Percentiles rank a stretch among this genome's conserved stretches.
These are phyloP conservation scores for Chlorokybus atmophyticus DNA, from an alignment of 139 green algal genomes.

Conservation along the genomic window DNA sequence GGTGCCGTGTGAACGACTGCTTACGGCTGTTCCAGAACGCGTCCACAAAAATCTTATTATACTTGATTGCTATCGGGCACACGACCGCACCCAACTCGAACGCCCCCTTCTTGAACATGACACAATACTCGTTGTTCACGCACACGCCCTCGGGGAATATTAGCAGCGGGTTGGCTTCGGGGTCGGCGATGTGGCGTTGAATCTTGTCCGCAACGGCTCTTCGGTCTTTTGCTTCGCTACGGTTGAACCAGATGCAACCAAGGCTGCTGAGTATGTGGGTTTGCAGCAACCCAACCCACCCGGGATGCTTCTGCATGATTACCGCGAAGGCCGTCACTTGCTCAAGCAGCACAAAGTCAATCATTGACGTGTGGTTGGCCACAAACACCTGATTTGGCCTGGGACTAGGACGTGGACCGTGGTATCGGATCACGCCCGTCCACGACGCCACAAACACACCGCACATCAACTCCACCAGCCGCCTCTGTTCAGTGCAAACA, in stretches of 20 bases:
- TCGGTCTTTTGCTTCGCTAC: constrained; percentile 81
- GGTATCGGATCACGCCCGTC: constrained; percentile 71
- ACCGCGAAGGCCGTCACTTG: constrained; percentile 74
- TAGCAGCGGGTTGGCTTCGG: constrained; percentile 70
- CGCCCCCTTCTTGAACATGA: constrained; percentile 96
- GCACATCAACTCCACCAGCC: constrained; percentile 53
- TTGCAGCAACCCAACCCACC: constrained; percentile 77
- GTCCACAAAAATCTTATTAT: constrained; percentile 99
- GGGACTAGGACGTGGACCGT: constrained; percentile 69
- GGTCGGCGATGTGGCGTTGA: constrained; percentile 52
- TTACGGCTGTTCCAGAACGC: constrained; percentile 85
- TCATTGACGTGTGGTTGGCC: constrained; percentile 97
- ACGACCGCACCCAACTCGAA: constrained; percentile 74
- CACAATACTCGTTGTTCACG: constrained; percentile 98
- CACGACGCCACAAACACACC: constrained; percentile 71
- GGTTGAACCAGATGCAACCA: constrained; percentile 95
- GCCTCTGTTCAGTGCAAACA: constrained; percentile 24
- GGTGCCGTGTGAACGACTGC: constrained; percentile 82
- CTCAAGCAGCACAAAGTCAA: constrained; percentile 91
- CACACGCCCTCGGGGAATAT: constrained; percentile 99
- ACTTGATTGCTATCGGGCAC: constrained; percentile 88
- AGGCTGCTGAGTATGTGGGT: constrained; percentile 64
- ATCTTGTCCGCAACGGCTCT: constrained; percentile 48
- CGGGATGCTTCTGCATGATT: constrained; percentile 85
- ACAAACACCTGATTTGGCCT: constrained; percentile 76